Evolutionary conservation across 169 alveolate species (phyloP).

Genomic region (Cryptosporidium viatorum): DNA sequence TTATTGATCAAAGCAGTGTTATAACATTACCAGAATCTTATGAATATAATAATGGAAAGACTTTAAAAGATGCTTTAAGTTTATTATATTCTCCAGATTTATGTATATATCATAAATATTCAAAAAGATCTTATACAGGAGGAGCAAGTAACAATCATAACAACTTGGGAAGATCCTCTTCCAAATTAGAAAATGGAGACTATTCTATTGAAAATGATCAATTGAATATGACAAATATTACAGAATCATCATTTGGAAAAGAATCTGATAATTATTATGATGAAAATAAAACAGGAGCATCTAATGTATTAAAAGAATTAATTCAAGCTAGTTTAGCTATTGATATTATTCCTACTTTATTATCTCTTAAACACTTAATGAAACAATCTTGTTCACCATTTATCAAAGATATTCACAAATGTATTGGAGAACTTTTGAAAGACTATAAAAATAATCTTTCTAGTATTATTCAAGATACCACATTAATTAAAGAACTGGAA

Average conservation of each 20-base stretch:
- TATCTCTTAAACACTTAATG: conserved; percentile 68
- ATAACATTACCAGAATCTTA: conserved; percentile 48
- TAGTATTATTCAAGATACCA: conserved; percentile 45
- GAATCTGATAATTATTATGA: background rate
- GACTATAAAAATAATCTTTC: conserved; percentile 66
- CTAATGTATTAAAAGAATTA: conserved; percentile 42
- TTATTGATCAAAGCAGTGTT: conserved; percentile 61
- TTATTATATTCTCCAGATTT: conserved; percentile 48
- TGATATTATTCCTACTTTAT: conserved; percentile 61
- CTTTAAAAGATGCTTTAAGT: conserved; percentile 44
- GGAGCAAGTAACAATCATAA: background rate
- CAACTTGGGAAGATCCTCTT: background rate
- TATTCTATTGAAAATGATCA: background rate
- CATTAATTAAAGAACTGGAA: conserved; percentile 60
- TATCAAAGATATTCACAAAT: conserved; percentile 69
- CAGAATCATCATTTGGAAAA: background rate
- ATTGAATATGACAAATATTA: background rate
- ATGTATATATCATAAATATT: conserved; percentile 71
- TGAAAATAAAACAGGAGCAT: conserved; percentile 3
- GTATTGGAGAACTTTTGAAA: conserved; percentile 70
- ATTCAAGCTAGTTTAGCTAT: conserved; percentile 73
- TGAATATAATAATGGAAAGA: conserved; percentile 53
- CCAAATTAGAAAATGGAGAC: background rate
- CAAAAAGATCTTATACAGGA: conserved; percentile 22
- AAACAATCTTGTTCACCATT: conserved; percentile 67